Conservation (phyloP, 2,329 filamentous ascomycete genomes). For the Hypoxylon sp. region DNA sequence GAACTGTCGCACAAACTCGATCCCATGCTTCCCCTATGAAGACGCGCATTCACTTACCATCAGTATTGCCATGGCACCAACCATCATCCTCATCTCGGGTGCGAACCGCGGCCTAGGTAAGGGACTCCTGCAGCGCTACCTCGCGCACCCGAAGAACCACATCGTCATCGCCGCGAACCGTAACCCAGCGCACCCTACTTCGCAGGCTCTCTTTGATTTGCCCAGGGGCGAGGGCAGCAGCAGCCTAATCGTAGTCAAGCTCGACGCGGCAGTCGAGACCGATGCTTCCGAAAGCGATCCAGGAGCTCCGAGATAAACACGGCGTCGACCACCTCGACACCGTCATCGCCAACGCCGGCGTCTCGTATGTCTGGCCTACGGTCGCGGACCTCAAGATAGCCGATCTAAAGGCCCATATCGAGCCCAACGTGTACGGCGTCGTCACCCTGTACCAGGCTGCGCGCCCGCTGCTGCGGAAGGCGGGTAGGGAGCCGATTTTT, state of each 20-base stretch:
- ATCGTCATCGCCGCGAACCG: constrained; percentile 62
- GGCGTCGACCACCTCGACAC: constrained; percentile 63
- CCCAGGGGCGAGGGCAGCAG: constrained; percentile 57
- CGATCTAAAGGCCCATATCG: constrained; percentile 58
- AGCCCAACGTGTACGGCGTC: constrained; percentile 61
- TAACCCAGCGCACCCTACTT: constrained; percentile 47
- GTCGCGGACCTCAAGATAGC: constrained; percentile 56
- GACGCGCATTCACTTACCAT: background rate
- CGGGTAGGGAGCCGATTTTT: constrained; percentile 55
- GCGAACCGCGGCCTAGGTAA: constrained; percentile 59
- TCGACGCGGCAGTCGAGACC: constrained; percentile 57
- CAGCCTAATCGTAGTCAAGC: constrained; percentile 59
- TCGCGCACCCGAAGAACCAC: constrained; percentile 72
- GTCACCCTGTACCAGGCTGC: constrained; percentile 63
- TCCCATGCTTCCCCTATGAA: background rate
- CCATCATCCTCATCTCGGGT: constrained; percentile 57
- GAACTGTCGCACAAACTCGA: background rate
- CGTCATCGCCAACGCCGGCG: constrained; percentile 68
- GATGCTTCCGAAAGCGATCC: constrained; percentile 56
- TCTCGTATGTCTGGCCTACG: constrained; percentile 54
- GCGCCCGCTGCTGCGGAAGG: constrained; percentile 57
- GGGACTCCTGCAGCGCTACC: constrained; percentile 56
- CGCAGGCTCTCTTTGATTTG: constrained; percentile 55
- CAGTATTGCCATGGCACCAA: constrained; percentile 48
- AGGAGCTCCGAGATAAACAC: constrained; percentile 51